Evolutionary conservation across 2,329 filamentous ascomycete genomes (phyloP).

Genomic region (Tothia fuscella): DNA sequence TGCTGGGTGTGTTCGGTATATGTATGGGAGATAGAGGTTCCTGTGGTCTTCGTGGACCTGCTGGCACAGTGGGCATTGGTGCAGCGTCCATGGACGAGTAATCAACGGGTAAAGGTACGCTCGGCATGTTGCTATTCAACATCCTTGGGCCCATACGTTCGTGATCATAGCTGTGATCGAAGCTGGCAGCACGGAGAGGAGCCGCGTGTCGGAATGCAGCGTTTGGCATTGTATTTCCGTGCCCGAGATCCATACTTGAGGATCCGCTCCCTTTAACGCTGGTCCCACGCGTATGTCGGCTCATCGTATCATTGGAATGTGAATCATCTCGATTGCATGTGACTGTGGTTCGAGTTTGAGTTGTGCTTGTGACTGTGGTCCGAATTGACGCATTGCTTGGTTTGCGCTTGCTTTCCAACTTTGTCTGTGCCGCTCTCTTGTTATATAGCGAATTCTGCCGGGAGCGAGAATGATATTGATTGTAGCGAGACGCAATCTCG

Average conservation of each 20-base stretch:
- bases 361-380: conserved; percentile 24
- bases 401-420: conserved; percentile 47
- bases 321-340: conserved; percentile 18
- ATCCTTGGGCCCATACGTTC: conserved; percentile 4
- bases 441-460: conserved; percentile 10
- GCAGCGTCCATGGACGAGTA: conserved; percentile 63
- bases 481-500: conserved; percentile 28
- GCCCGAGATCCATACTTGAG: conserved; percentile 52
- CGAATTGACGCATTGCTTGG: conserved; percentile 17
- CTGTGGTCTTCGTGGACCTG: conserved; percentile 53
- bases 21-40: conserved; percentile 23
- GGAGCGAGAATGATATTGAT: conserved; percentile 18
- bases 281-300: conserved; percentile 24
- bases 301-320: conserved; percentile 18
- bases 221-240: conserved; percentile 25
- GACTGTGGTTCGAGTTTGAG: conserved; percentile 23
- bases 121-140: conserved; percentile 20
- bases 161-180: conserved; percentile 48
- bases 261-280: conserved; percentile 61
- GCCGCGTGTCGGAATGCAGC: conserved; percentile 45
- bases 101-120: conserved; percentile 27
- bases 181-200: conserved; percentile 55
- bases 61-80: conserved; percentile 73
- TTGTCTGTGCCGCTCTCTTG: conserved; percentile 62
- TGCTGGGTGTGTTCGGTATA: conserved; percentile 11